Conservation (phyloP, 2,329 filamentous ascomycete genomes). For the Allantophomopsis lycopodina region DNA sequence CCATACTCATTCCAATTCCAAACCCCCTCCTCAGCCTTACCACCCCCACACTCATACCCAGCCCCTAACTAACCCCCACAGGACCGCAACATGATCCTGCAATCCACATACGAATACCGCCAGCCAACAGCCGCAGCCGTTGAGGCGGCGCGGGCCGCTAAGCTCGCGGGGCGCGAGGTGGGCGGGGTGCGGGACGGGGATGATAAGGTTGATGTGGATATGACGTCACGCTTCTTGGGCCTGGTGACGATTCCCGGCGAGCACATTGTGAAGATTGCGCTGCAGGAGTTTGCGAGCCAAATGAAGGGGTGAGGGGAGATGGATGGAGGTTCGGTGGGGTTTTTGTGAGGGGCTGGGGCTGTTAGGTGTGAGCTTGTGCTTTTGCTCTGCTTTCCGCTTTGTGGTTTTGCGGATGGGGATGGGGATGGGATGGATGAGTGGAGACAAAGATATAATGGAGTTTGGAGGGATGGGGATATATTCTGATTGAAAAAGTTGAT, state of each 20-base stretch:
- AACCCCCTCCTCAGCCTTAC: slow-evolving; percentile 1
- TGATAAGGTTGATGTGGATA: slow-evolving; percentile 44
- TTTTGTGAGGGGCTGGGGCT: no score
- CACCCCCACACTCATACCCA: neutral
- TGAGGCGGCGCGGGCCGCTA: neutral
- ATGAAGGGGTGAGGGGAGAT: slow-evolving; percentile 5
- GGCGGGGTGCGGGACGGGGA: slow-evolving; percentile 10
- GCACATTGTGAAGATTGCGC: slow-evolving; percentile 76
- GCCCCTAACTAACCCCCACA: slow-evolving; percentile 20
- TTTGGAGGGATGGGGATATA: no score
- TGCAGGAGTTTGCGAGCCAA: slow-evolving; percentile 57
- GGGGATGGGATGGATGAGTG: no score
- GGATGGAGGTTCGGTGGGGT: no score
- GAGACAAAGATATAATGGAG: no score
- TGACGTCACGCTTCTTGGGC: slow-evolving; percentile 78
- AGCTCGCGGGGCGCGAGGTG: no score
- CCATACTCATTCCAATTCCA: neutral
- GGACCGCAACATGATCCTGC: slow-evolving; percentile 82
- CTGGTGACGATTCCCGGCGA: slow-evolving; percentile 80
- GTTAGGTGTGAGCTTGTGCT: neutral
- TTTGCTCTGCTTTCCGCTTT: no score
- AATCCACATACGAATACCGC: slow-evolving; percentile 81
- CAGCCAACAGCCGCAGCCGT: slow-evolving; percentile 40
- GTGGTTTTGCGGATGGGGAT: no score
- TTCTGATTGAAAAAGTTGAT: no score